Base-by-base conservation (phyloP, 495 filamentous ascomycete genomes). In the Elaphomyces granulatus region DNA sequence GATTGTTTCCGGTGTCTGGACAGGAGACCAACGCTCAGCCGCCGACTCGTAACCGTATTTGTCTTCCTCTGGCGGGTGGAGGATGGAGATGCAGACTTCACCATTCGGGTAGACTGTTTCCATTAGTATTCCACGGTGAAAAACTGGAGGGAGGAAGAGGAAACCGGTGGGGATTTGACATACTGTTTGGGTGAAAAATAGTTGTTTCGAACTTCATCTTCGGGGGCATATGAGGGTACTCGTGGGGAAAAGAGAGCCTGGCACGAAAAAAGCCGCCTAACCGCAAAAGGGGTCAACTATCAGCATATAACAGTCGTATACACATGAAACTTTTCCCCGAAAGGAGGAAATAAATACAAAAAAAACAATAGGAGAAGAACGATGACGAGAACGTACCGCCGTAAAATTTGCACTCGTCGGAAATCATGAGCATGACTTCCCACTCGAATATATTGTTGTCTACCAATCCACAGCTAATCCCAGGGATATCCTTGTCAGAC, bases 371-470 rank as follows among this genome's bases (percentile, higher is more conserved):
- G 12, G 23, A 28, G 6, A 28, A 28, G 12, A 12, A 28, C 23
- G 12, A 6, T 28, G 23, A 28, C 54, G 20, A 6, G 6, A 28
- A 62, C 78, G 63, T 56, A 78, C 80, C 90, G 48, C 88, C 92
- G 52, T 96, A 98, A 52, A 84, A 80, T 59, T 92, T 88, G 60
- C 84, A 88, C 49, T 98, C 90, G 52, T 98, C 90, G 20, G 72
- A 83, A 50, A 98, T 90, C 90, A 98, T 98, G 23, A 98, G 73
- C 81, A 94, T 94, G 12, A 98, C 86, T 58, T 96, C 88, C 90
- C 90, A 98, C 66, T 95, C 81, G 47, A 94, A 95, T n/a, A 96
- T 80, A 54, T 93, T 95, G 64, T 68, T 78, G 45, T 78, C 76
- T 17, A 90, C 77, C 20, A 98, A 67, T 1, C 90, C 90, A 54